Percentiles rank a stretch among this genome's conserved stretches.
These are phyloP conservation scores for Vanrija humicola DNA, from an alignment of 1,284 basidiomycete genomes.

Conservation along the genomic window DNA sequence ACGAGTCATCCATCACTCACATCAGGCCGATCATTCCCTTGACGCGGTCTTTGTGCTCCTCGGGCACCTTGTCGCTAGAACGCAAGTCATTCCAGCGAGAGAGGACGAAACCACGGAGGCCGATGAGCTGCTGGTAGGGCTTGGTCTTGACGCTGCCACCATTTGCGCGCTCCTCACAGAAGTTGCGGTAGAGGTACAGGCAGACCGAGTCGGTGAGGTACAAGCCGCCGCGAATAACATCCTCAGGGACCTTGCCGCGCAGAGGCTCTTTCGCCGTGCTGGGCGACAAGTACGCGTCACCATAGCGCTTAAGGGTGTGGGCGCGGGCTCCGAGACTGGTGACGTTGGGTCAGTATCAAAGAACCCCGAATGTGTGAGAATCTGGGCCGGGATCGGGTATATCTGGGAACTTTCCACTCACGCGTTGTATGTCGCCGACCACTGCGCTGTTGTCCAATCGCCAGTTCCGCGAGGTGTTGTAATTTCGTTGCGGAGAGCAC, in stretches of 20 bases:
- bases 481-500: conserved; percentile 19
- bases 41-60: conserved; percentile 24
- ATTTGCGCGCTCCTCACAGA: conserved; percentile 49
- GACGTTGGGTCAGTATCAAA: conserved; percentile 1
- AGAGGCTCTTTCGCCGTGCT: conserved; percentile 23
- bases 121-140: conserved; percentile 30
- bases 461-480: conserved; percentile 5
- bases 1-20: conserved; percentile 21
- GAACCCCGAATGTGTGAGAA: background rate
- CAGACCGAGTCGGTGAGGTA: conserved; percentile 53
- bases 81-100: conserved; percentile 27
- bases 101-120: conserved; percentile 31
- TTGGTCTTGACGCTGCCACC: conserved; percentile 24
- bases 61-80: conserved; percentile 13
- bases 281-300: conserved; percentile 35
- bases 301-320: conserved; percentile 35
- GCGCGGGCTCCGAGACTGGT: conserved; percentile 25
- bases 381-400: background rate
- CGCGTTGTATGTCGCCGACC: conserved; percentile 1
- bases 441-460: conserved; percentile 19
- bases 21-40: conserved; percentile 44
- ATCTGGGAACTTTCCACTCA: conserved; percentile 1
- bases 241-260: conserved; percentile 20
- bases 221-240: conserved; percentile 43
- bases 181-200: conserved; percentile 53